Evolutionary conservation across 2,329 filamentous ascomycete species (phyloP), one percentile per base, ranked within the genome.

Genomic region (Exserohilum turcica): DNA sequence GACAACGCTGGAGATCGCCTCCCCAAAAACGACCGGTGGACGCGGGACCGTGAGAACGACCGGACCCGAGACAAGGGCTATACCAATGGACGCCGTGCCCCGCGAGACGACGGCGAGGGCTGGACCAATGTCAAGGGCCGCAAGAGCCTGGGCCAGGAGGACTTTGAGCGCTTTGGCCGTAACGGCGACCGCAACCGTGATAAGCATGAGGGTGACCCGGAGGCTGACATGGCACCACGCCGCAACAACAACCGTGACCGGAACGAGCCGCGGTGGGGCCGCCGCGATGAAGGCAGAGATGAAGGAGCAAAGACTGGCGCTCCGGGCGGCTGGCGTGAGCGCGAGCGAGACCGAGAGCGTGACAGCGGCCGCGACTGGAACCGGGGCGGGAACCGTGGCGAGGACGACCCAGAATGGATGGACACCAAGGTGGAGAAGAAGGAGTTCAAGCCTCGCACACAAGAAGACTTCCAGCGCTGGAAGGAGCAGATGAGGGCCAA

Each of bases 401-500:
- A 75, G 42, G 60, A 90, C 60, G 91, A 96, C 44, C 92, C 93
- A 5, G 92, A 96, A 74, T 96, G 92, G 93, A 82, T 96, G 74
- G 91, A 95, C 68, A 70, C 76, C 33, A 85, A 86, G 13, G 82
- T 80, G 38, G 76, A 82, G 18, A 87, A 88, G 53, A 88, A 90
- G 45, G 85, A 88, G 65, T 78, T 83, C 31, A 85, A 88, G 65
- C 84, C 82, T 5, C 89, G 91, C 65, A 96, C 92, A 0, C 88
- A 91, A 66, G 92, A 95, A 68, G 92, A 97, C 62, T 95, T 97
- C 74, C 88, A 95, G 76, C 90, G 90, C 63, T 97, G 93, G 86
- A 96, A 96, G 82, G 91, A 95, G 65, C 84, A 83, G 59, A 95
- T 95, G 91, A 93, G 90, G 74, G 86, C 86, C 33, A 82, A 84